Evolutionary conservation across 495 filamentous ascomycete genomes (phyloP), one percentile per base, ranked within the genome.

Genomic region (Lentithecium fluviatile): DNA sequence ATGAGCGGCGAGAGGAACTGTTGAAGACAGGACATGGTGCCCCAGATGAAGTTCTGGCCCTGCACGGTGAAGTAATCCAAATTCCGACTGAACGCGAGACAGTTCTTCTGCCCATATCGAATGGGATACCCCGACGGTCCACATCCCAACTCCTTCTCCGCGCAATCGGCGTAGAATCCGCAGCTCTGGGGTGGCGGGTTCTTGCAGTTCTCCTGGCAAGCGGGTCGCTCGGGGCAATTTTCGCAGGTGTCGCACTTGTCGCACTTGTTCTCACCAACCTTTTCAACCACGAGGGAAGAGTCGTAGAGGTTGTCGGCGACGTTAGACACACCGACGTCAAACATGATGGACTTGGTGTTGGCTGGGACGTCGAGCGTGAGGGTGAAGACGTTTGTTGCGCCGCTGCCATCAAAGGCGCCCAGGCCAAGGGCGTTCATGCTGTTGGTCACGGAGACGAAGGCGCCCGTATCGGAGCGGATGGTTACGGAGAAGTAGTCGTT

Each of bases 401-500:
- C 40, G 40, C 40, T 43, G 13, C 5, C 40, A 20, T 43, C 40
- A 13, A 43, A 43, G 5, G 40, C 40, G 4, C 40, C 40, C 5
- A 43, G 40, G 13, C 40, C 40, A 13, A 43, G 40, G 5, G 40
- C 40, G 40, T 43, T 43, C 40, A 43, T 43, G 40, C 40, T 43
- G 13, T 43, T 43, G 3, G 40, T 43, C 3, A 43, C 40, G 40
- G 40, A 6, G 40, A 43, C 19, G 40, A 6, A 43, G 40, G 13
- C 40, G 40, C 40, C 40, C 15, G 40, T 43, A 20, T 43, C 40
- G 4, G 40, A 43, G 15, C 40, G 40, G 40, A 43, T 43, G 13
- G 40, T 43, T 13, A 43, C 13, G 40, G 40, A 43, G 40, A 43
- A 43, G 40, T 43, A 43, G 40, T 43, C 40, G 40, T 43, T 43